These are phyloP conservation scores for Globisporangium nunn DNA, from an alignment of 352 stramenopile species.

Conservation along the genomic window DNA sequence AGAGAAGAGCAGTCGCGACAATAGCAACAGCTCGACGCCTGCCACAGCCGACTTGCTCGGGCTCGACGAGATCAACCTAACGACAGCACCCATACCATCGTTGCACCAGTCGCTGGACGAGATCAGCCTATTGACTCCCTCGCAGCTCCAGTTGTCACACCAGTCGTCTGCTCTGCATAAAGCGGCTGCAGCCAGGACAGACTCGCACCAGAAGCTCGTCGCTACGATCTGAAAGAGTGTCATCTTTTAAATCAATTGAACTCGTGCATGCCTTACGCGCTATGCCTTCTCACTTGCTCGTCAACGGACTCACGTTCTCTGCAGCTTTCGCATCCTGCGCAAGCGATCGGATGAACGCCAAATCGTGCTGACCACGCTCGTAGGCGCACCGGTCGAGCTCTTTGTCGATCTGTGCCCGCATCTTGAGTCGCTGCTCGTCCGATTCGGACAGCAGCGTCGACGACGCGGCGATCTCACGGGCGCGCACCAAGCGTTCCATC, in stretches of 20 bases:
- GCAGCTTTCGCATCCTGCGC: slow-evolving; percentile 1
- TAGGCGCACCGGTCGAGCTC: slow-evolving; percentile 59
- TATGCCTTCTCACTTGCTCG: neutral
- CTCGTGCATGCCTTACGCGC: neutral
- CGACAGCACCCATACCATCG: neutral
- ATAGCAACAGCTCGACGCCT: neutral
- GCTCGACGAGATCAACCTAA: slow-evolving; percentile 19
- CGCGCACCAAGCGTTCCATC: slow-evolving; percentile 16
- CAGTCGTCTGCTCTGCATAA: neutral
- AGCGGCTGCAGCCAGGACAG: neutral
- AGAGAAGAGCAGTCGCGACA: neutral
- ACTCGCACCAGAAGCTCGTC: slow-evolving; percentile 8
- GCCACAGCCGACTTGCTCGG: slow-evolving; percentile 21
- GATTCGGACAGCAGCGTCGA: neutral
- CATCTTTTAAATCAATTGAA: neutral
- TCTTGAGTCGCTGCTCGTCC: neutral
- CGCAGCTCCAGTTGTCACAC: neutral
- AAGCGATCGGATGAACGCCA: slow-evolving; percentile 32
- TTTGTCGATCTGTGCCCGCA: slow-evolving; percentile 27
- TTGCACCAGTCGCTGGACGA: neutral
- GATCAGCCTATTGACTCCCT: neutral
- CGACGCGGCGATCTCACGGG: slow-evolving; percentile 10
- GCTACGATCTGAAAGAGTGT: slow-evolving; percentile 12
- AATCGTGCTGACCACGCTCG: slow-evolving; percentile 53
- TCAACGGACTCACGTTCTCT: neutral